Evolutionary conservation across 78 protist species (phyloP).

Genomic region (Chrysochromulina parva): DNA sequence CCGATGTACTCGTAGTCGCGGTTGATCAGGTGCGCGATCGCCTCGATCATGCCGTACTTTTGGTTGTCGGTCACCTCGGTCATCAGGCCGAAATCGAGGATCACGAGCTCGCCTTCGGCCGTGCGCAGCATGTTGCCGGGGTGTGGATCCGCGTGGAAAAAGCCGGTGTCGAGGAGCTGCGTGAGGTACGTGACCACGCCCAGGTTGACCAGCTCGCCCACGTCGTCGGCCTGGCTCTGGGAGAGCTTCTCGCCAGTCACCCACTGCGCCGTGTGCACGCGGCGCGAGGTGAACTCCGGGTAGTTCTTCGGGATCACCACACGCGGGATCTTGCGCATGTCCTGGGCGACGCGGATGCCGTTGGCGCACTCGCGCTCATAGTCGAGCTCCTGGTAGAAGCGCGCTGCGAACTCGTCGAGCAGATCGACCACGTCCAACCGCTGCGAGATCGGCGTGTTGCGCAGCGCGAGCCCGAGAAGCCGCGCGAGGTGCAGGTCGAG

Average conservation of each 20-base stretch:
- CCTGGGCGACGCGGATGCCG: neutral
- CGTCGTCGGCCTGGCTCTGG: conserved; percentile 12
- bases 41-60: conserved; percentile 41
- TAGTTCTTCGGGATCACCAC: conserved; percentile 16
- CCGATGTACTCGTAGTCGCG: conserved; percentile 36
- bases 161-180: conserved; percentile 50
- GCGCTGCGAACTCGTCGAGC: conserved; percentile 40
- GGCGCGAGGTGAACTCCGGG: conserved; percentile 29
- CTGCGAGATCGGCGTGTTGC: neutral
- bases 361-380: conserved; percentile 16
- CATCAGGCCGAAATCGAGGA: conserved; percentile 57
- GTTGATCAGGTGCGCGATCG: conserved; percentile 43
- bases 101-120: conserved; percentile 42
- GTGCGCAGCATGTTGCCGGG: conserved; percentile 37
- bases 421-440: conserved; percentile 20
- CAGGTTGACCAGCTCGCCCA: conserved; percentile 25
- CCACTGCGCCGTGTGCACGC: conserved; percentile 40
- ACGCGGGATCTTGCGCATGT: neutral
- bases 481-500: conserved; percentile 50
- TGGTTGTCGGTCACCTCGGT: conserved; percentile 17
- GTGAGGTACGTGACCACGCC: conserved; percentile 41
- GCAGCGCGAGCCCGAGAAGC: neutral
- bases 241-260: conserved; percentile 39
- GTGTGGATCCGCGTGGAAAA: conserved; percentile 60
- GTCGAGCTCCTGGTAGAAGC: conserved; percentile 45